These are phyloP conservation scores for Phytophthora tentaculata DNA, from an alignment of 352 stramenopile genomes.

Conservation along the genomic window DNA sequence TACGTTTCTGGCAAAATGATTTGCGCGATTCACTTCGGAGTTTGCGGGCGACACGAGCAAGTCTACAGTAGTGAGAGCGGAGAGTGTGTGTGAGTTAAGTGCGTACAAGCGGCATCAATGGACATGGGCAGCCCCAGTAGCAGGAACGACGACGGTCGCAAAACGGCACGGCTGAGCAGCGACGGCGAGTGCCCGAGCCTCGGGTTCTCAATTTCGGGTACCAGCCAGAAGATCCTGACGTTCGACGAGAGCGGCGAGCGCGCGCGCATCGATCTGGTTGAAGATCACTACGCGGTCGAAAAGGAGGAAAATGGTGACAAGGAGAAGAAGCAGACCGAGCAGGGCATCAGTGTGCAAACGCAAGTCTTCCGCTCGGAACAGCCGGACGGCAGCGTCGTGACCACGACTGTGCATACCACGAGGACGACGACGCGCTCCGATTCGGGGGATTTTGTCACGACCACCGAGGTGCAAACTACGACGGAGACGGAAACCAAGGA, in stretches of 20 bases:
- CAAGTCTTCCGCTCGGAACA: conserved; percentile 14
- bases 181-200: conserved; percentile 13
- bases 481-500: no score
- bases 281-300: conserved; percentile 15
- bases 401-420: conserved; percentile 13
- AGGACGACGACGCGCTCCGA: conserved; percentile 8
- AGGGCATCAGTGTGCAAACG: conserved; percentile 13
- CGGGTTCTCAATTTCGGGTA: conserved; percentile 10
- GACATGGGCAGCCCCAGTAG: conserved; percentile 25
- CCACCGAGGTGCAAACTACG: conserved; percentile 24
- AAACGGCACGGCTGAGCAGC: conserved; percentile 7
- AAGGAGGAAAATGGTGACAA: conserved; percentile 3
- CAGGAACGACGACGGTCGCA: conserved; percentile 16
- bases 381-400: conserved; percentile 16
- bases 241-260: conserved; percentile 24
- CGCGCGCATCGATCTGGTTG: conserved; percentile 16
- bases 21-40: background rate
- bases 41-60: background rate
- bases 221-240: conserved; percentile 25
- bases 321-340: background rate
- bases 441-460: conserved; percentile 7
- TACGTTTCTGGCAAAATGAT: conserved; percentile 6
- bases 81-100: conserved; percentile 3
- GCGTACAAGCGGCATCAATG: conserved; percentile 4
- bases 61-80: background rate